Base-by-base conservation (phyloP, 176 grass and related monocot species). In the Cymbopogon citratus region DNA sequence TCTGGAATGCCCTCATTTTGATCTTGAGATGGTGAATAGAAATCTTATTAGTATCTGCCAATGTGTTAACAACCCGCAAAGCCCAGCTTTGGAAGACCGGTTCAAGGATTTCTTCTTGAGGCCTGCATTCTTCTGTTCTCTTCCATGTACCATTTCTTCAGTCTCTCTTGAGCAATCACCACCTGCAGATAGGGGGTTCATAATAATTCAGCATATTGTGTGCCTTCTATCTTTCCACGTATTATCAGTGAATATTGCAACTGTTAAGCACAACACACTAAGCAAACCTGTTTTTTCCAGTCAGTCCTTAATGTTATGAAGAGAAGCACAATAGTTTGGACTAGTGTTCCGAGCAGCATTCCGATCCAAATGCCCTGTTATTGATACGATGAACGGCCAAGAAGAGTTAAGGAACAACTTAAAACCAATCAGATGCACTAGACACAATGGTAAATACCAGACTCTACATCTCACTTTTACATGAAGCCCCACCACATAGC, bases 341-440 rank as follows among this genome's bases (percentile, higher is more conserved):
- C 90, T 2, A 86, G 61, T 74, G 92, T 93, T 39, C 92, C 96
- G 1, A 95, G 14, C 63, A 98, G 56, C 96, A 98, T 98, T 51
- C 89, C 92, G 10, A 93, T 86, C 96, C 96, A 98, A 84, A 98
- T 95, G 18, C 96, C 96, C 96, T 98, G 60, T 46, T 45, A 12
- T 48, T 14, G 1, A 67, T 18, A 71, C 16, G 79, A 21, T 18
- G 21, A 57, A 57, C 8, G 19, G 8, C 7, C 52, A 57, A n/a
- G 52, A 1, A 57, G 52, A 57, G 57, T 61, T 61, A 23, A 61
- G 21, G 23, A 61, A 60, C 1, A 19, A 34, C 2, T 27, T 9
- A 64, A 3, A 43, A 10, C 75, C 1, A 71, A n/a, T n/a, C n/a
- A 63, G 23, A 54, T 34, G 29, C 11, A 12, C 12, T 13, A 33